Evolutionary conservation across 257 asterid genomes (phyloP).

Genomic region (Orobanche coerulescens): DNA sequence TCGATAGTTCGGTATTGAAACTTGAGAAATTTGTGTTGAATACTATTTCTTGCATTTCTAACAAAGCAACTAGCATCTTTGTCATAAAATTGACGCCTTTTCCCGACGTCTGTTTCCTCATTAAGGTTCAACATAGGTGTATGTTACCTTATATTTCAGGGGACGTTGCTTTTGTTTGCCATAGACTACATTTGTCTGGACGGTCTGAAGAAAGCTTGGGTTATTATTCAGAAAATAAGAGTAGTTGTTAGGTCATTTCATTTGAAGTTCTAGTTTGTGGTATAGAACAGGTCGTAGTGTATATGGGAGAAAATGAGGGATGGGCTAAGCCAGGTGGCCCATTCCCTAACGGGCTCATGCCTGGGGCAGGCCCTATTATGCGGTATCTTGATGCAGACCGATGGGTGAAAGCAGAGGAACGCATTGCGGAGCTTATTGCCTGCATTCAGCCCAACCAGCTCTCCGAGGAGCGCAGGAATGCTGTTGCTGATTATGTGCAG

Average conservation of each 20-base stretch:
- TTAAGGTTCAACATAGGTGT: no score
- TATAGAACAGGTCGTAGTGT: constrained; percentile 31
- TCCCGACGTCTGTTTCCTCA: no score
- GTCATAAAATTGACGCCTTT: no score
- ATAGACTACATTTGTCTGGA: constrained; percentile 11
- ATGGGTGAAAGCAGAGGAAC: constrained; percentile 77
- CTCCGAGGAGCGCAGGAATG: constrained; percentile 68
- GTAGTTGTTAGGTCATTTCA: not conserved
- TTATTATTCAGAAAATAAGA: not conserved
- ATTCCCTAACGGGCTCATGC: constrained; percentile 62
- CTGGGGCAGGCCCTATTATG: constrained; percentile 47
- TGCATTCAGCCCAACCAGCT: constrained; percentile 76
- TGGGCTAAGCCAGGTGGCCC: constrained; percentile 58
- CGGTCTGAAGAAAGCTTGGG: constrained; percentile 19
- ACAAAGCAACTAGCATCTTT: not conserved
- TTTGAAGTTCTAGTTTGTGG: constrained; percentile 12
- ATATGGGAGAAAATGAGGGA: constrained; percentile 82
- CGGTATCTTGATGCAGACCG: constrained; percentile 48
- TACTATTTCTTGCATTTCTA: constrained; percentile 1
- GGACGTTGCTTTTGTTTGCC: constrained; percentile 16
- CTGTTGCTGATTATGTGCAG: constrained; percentile 78
- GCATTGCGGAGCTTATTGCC: constrained; percentile 76
- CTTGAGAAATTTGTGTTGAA: constrained; percentile 1
- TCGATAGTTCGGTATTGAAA: constrained; percentile 7
- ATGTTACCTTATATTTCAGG: constrained; percentile 6